Base-by-base conservation (phyloP, 371 early-diverging fungal species). In the Blastocladiella emersonii region DNA sequence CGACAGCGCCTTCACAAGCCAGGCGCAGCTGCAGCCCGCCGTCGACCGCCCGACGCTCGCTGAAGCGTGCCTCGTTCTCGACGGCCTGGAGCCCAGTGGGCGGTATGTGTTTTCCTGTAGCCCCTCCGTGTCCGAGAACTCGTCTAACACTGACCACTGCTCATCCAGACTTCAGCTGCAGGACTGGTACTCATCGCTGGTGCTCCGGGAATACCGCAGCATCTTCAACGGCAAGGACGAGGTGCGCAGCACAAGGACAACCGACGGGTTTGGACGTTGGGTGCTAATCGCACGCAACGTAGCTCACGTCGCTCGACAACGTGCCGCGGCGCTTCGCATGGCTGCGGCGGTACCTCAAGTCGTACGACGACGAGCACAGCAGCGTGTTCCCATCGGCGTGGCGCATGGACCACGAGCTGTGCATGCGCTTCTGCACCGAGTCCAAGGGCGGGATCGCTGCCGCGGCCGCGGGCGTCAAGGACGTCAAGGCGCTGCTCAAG, bases 301-400 rank as follows among this genome's bases (percentile, higher is more conserved):
- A 85, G 82, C 80, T 88, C 5, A 84, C 92, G 25, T 86, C 88
- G 34, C 70, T 97, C 5, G 92, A 88, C 44, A 84, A 92, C 62
- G 81, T 92, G 0, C 82, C 90, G 1, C 78, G 93, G 30, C 80
- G 98, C n/a, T 95, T 90, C 72, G 88, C 96, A 2, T 95, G 93
- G 85, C 71, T 97, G 45, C 89, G 92, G 66, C 82, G 95, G 41
- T 72, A 88, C 17, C 67, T 94, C 34, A 91, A 90, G 69, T 80
- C 78, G 8, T 85, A 83, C 67, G 90, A 92, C 65, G 94, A 94
- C 15, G 88, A 87, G 39, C 92, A 94, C 67, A 78, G 82, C 0
- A 70, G 73, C 1, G 78, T 92, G 12, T 95, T 97, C 64, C 93
- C 93, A 1, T 68, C 73, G 4, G 63, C 70, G 4, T 95, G 98